Evolutionary conservation across 352 stramenopile species (phyloP).

Genomic region (Pythium phragmitis): DNA sequence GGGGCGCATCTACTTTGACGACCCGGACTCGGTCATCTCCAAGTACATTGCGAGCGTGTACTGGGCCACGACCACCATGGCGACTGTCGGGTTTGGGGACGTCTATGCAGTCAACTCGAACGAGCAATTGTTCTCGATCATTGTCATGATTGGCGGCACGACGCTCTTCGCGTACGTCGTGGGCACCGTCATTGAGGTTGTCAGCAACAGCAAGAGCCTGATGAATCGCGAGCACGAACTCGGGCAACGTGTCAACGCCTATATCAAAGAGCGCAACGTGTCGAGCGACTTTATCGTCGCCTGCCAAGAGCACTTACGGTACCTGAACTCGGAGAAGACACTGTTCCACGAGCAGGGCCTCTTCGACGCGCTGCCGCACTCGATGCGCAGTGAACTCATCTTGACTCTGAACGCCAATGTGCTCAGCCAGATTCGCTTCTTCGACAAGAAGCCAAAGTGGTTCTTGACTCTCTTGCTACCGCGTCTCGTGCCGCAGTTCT

Average conservation of each 20-base stretch:
- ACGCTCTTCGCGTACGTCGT: constrained; percentile 83
- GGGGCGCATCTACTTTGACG: constrained; percentile 53
- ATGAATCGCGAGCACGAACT: constrained; percentile 76
- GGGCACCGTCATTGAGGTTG: constrained; percentile 76
- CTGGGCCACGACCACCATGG: constrained; percentile 86
- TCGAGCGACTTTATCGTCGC: constrained; percentile 65
- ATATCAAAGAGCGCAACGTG: constrained; percentile 76
- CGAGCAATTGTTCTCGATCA: constrained; percentile 76
- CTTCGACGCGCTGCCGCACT: constrained; percentile 69
- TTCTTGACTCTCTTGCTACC: constrained; percentile 72
- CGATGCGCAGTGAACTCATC: constrained; percentile 62
- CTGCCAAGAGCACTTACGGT: constrained; percentile 76
- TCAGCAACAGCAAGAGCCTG: constrained; percentile 76
- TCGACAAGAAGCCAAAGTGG: constrained; percentile 86
- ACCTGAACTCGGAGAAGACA: constrained; percentile 67
- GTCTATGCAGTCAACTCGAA: constrained; percentile 68
- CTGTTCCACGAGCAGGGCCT: constrained; percentile 61
- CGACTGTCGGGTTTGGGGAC: constrained; percentile 86
- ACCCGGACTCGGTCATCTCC: constrained; percentile 47
- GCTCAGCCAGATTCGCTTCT: constrained; percentile 69
- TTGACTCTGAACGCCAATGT: constrained; percentile 59
- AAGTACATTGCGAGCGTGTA: constrained; percentile 86
- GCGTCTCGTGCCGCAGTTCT: constrained; percentile 67
- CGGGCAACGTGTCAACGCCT: constrained; percentile 67
- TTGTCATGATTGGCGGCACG: constrained; percentile 83